phyloP scores from a whole-genome alignment of 768 basidiomycete genomes.

The Ramaria rubella region DNA sequence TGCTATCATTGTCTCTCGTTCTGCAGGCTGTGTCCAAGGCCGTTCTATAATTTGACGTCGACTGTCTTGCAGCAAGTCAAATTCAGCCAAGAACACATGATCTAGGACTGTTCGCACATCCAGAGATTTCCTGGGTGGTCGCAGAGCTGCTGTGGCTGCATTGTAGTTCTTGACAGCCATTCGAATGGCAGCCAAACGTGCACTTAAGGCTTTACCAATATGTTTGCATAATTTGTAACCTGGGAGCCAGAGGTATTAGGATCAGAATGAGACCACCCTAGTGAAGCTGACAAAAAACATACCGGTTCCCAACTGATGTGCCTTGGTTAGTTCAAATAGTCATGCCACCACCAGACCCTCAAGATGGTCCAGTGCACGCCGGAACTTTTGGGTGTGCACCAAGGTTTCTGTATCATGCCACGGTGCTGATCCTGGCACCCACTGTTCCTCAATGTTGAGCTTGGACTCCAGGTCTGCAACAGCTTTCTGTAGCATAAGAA shows the following conservation, averaged over 20 bases:
- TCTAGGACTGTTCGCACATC: slow-evolving; percentile 22
- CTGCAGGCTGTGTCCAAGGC: slow-evolving; percentile 22
- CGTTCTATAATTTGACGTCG: slow-evolving; percentile 18
- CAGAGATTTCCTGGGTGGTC: slow-evolving; percentile 18
- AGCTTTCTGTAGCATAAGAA: neutral
- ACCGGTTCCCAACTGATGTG: slow-evolving; percentile 16
- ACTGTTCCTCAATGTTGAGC: neutral
- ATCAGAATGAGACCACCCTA: neutral
- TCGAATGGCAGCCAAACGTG: slow-evolving; percentile 19
- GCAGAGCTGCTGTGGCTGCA: slow-evolving; percentile 18
- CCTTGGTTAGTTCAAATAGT: slow-evolving; percentile 17
- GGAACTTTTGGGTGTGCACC: slow-evolving; percentile 11
- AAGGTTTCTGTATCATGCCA: neutral
- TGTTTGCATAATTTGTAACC: slow-evolving; percentile 20
- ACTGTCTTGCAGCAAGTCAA: slow-evolving; percentile 24
- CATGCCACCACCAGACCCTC: no score
- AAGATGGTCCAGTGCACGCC: slow-evolving; percentile 15
- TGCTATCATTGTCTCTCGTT: slow-evolving; percentile 20
- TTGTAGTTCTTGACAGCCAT: slow-evolving; percentile 28
- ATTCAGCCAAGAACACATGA: slow-evolving; percentile 25
- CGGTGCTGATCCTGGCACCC: neutral
- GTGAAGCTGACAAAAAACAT: neutral
- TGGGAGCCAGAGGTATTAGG: neutral
- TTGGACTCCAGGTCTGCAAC: neutral
- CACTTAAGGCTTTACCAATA: slow-evolving; percentile 26